A percentile compares a stretch with the other conserved stretches of the same genome.
These are phyloP conservation scores for Solanum lignicaule DNA, from an alignment of 257 asterid species.

Conservation along the genomic window DNA sequence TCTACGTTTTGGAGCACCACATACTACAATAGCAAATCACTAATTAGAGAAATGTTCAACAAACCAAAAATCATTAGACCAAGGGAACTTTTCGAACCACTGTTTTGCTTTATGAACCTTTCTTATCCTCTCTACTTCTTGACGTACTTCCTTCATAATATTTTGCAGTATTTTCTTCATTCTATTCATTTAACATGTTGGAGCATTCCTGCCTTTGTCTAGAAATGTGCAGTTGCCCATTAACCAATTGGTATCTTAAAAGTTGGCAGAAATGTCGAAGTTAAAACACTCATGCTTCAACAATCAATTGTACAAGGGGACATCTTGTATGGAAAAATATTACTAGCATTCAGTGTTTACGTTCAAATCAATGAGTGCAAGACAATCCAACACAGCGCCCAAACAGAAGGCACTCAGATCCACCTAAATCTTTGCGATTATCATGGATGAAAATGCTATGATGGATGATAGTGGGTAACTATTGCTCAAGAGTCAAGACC, in stretches of 20 bases:
- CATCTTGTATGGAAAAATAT: not conserved
- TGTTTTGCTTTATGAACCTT: not conserved
- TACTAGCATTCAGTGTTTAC: not conserved
- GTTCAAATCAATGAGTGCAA: not conserved
- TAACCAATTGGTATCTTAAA: not conserved
- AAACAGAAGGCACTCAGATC: not conserved
- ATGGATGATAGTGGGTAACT: not conserved
- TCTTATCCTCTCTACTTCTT: not conserved
- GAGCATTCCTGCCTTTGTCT: not conserved
- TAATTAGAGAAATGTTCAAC: not conserved
- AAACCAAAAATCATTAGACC: not conserved
- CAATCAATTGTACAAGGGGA: not conserved
- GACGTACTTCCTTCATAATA: not conserved
- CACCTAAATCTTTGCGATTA: not conserved
- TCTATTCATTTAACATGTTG: not conserved
- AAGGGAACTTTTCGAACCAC: not conserved
- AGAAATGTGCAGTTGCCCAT: not conserved
- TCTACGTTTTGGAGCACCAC: not conserved
- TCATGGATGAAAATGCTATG: not conserved
- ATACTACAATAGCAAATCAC: not conserved
- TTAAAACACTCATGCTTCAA: not conserved
- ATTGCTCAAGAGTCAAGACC: not conserved
- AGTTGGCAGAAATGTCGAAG: not conserved
- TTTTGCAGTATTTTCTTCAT: not conserved
- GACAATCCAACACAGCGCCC: not conserved